Evolutionary conservation across 1,284 basidiomycete species (phyloP), one percentile per base, ranked within the genome.

Genomic region (Naganishia cerealis): DNA sequence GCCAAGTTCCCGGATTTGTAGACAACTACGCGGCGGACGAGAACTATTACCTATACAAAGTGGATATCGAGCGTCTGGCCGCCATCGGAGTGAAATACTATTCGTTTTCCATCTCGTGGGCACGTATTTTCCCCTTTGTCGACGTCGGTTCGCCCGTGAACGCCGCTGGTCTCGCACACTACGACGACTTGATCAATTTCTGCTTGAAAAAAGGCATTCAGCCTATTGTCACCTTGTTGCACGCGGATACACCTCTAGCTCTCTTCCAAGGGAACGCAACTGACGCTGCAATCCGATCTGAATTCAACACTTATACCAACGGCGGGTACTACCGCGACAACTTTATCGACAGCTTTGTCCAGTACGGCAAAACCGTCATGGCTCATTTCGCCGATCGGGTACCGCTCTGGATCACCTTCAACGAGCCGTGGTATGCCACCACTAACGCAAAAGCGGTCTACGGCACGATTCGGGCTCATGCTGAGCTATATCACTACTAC

Each of bases 301-400:
- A 48, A 48, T 48, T 48, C 46, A 48, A 48, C 46, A 48, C 46
- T 21, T 48, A 48, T 21, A 48, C 46, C 46, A 48, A 48, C 46
- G 46, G 46, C 12, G 46, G 46, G 12, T 21, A 21, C 16, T 48
- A 48, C 46, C 46, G 46, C n/a, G 46, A 48, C 46, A 48, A 48
- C 15, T 48, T 48, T 48, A 48, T 48, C 46, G 46, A 48, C 7
- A 48, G n/a, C 12, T 48, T 48, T 21, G 46, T 48, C n/a, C 46
- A 48, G 13, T 48, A 48, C n/a, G 46, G 46, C 10, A 48, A 48
- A 21, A 21, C 24, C 16, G 46, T 48, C 46, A 48, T 48, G 46
- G 46, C 46, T 6, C 46, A 48, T 21, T 48, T 48, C n/a, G 46
- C 46, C 12, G 46, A 48, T 10, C 46, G 46, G 2, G 46, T 48